Percentiles rank a stretch among this genome's conserved stretches.
phyloP scores from a whole-genome alignment of 1,139 yeast species.

The Protomyces inundatus region DNA sequence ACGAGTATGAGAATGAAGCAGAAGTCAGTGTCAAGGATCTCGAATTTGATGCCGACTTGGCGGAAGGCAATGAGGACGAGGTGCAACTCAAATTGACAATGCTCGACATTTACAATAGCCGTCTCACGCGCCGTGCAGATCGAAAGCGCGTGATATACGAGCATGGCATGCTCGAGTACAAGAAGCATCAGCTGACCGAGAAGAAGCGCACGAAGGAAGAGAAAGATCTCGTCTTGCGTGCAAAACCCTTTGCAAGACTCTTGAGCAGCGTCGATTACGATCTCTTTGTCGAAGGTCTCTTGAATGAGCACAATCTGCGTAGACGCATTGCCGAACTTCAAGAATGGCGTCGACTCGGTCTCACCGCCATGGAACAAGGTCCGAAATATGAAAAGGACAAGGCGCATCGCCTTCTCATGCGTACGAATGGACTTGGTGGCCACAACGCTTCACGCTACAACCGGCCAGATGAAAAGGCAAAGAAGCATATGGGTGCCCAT shows the following conservation, averaged over 20 bases:
- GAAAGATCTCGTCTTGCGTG: conserved; percentile 65
- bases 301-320: conserved; percentile 73
- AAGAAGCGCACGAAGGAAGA: conserved; percentile 85
- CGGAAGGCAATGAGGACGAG: conserved; percentile 66
- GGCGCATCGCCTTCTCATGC: conserved; percentile 38
- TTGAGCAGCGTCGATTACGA: conserved; percentile 78
- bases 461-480: conserved; percentile 1
- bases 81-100: conserved; percentile 83
- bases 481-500: conserved; percentile 2
- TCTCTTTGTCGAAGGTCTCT: conserved; percentile 62
- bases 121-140: conserved; percentile 88
- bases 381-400: conserved; percentile 83
- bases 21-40: conserved; percentile 90
- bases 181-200: conserved; percentile 67
- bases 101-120: conserved; percentile 79
- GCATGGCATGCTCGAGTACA: conserved; percentile 74
- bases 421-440: conserved; percentile 29
- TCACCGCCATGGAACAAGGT: conserved; percentile 78
- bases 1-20: conserved; percentile 94
- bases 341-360: conserved; percentile 87
- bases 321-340: conserved; percentile 82
- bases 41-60: conserved; percentile 80
- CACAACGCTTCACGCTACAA: neutral
- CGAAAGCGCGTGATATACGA: conserved; percentile 74
- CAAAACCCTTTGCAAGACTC: conserved; percentile 76